Evolutionary conservation across 495 filamentous ascomycete species (phyloP), one percentile per base, ranked within the genome.

Genomic region (Rhypophila decipiens): DNA sequence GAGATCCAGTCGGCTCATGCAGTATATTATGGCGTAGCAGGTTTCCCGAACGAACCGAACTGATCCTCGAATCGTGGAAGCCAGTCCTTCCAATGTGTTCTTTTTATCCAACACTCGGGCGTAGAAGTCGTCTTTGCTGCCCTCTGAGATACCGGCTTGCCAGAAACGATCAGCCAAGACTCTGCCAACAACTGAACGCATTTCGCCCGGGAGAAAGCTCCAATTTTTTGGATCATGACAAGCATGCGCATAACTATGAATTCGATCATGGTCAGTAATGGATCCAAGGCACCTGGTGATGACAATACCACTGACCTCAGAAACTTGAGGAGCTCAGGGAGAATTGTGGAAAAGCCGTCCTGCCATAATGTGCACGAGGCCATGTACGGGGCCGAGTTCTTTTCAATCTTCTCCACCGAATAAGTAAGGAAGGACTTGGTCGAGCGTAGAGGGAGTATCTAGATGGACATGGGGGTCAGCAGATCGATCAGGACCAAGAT

Each of bases 91-190:
- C 33, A 96, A 75, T 0, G 90, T 95, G 38, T 77, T 75, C 67
- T 88, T 93, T 29, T 95, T 96, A 20, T 85, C 82, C 9, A 84
- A 82, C 24, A 99, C 90, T 35, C 84, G 78, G 35, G 93, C 87
- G 65, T 96, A 97, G 59, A 99, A 99, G 27, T 96, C 89, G 43
- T 97, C 93, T 55, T 89, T 85, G 54, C 86, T 96, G 21, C 95
- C 93, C 52, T 78, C 86, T 0, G 93, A 96, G 34, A 99, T 99
- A 13, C 93, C 93, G 13, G 91, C 86, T 76, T 99, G 93, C 93
- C 93, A 99, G 59, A 99, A 97, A 20, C 93, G 85, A 68, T 99
- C 93, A 1, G 89, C 95, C 15, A 99, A 69, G 39, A 96, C 87
- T 5, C 87, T 81, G 24, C 79, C 79, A 23, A 96, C 83, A 13